These are phyloP conservation scores for Diplodia sapinea DNA, from an alignment of 2,329 filamentous ascomycete genomes.

Conservation along the genomic window DNA sequence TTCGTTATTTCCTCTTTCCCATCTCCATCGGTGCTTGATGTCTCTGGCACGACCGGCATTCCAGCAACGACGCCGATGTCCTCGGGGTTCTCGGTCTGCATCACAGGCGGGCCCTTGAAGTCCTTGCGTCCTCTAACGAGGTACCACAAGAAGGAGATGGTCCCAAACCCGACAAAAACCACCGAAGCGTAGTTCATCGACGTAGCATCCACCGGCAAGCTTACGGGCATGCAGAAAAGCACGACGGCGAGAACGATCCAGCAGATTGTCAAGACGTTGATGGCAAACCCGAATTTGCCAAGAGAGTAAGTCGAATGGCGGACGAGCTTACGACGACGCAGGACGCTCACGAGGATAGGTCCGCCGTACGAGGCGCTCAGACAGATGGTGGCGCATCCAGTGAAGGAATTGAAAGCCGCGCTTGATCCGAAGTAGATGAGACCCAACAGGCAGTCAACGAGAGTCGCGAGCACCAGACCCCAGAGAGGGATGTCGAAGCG, in stretches of 20 bases:
- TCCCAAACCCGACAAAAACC: slow-evolving; percentile 49
- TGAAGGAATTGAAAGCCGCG: slow-evolving; percentile 80
- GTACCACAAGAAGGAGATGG: slow-evolving; percentile 47
- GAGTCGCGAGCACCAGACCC: slow-evolving; percentile 70
- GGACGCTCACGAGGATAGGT: slow-evolving; percentile 73
- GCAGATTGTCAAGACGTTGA: slow-evolving; percentile 70
- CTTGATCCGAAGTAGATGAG: slow-evolving; percentile 80
- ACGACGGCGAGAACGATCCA: slow-evolving; percentile 75
- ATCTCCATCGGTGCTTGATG: slow-evolving; percentile 16
- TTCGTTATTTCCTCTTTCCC: slow-evolving; percentile 8
- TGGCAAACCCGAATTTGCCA: slow-evolving; percentile 69
- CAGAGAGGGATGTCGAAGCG: slow-evolving; percentile 72
- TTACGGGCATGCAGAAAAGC: slow-evolving; percentile 74
- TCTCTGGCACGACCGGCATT: slow-evolving; percentile 39
- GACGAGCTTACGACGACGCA: slow-evolving; percentile 71
- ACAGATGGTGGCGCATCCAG: slow-evolving; percentile 79
- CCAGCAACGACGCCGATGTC: slow-evolving; percentile 44
- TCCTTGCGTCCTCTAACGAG: slow-evolving; percentile 46
- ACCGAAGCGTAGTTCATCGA: slow-evolving; percentile 54
- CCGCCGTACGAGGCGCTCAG: slow-evolving; percentile 76
- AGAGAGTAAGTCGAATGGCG: slow-evolving; percentile 70
- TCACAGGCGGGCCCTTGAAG: slow-evolving; percentile 48
- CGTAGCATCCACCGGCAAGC: slow-evolving; percentile 48
- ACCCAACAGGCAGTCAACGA: slow-evolving; percentile 72
- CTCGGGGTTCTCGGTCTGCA: slow-evolving; percentile 43